Evolutionary conservation across 257 asterid genomes (phyloP), one percentile per base, ranked within the genome.

Genomic region (Eustoma russellianum): DNA sequence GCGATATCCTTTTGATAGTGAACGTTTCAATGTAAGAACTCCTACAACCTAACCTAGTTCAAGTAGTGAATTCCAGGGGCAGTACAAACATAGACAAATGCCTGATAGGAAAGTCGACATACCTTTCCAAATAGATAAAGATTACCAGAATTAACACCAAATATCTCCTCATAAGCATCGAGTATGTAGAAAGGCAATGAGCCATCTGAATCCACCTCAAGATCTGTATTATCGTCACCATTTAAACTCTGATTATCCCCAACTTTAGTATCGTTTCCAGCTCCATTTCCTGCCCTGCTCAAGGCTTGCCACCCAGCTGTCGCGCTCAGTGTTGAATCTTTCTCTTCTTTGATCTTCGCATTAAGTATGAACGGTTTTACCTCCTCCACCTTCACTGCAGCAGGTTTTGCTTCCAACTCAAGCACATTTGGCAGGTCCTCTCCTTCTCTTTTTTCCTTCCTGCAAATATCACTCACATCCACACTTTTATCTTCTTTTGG

Each of bases 71-170:
- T 38, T 38, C 12, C 43, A 38, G 12, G 30, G 30, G 30, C 30
- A 24, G 30, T 2, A 24, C 2, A 24, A 24, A 2, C 30, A 4
- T 24, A 24, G 2, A 38, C 9, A 38, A 11, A 47, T 46, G 38
- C 3, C 40, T n/a, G 49, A 48, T 49, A 44, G 43, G 43, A 38
- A 38, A 10, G 43, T 38, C 43, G 2, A 38, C 9, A 38, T 70
- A 92, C 99, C 95, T 92, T 88, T 66, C 99, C 99, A 57, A 92
- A 88, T 55, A 92, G 95, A 81, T 79, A 92, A 41, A 92, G 57
- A 55, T 73, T 79, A 56, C 93, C 97, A 19, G 83, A 79, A 71
- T 85, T 86, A 53, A 75, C 63, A 55, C 95, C 96, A 66, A 74
- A 79, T 47, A 72, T 62, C 75, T 85, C 95, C 76, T 88, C 99